Conservation (phyloP, 139 green algal species). For the Tetradesmus obliquus region DNA sequence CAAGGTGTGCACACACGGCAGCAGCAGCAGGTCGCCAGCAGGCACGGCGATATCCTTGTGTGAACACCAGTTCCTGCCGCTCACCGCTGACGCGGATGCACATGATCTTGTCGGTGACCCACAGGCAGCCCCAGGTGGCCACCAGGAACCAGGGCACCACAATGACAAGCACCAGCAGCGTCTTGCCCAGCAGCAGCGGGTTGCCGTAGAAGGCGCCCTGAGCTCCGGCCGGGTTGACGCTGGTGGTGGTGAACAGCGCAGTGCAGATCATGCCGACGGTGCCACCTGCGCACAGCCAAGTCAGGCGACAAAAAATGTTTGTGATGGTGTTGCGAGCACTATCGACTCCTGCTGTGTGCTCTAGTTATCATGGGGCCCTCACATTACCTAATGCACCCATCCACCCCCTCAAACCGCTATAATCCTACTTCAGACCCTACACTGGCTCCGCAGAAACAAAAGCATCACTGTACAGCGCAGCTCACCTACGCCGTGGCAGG, state of each 20-base stretch:
- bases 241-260: slow-evolving; percentile 14
- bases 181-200: slow-evolving; percentile 29
- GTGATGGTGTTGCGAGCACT: too few species aligned
- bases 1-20: background rate
- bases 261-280: slow-evolving; percentile 39
- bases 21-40: too few species aligned
- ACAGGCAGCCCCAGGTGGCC: slow-evolving; percentile 34
- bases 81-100: slow-evolving; percentile 6
- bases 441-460: too few species aligned
- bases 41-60: background rate
- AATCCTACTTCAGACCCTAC: too few species aligned
- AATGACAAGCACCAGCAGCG: slow-evolving; percentile 25
- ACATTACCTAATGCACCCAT: too few species aligned
- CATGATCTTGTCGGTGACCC: slow-evolving; percentile 43
- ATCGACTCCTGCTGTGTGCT: too few species aligned
- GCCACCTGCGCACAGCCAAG: background rate
- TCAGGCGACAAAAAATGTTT: too few species aligned
- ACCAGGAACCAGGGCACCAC: slow-evolving; percentile 37
- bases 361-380: too few species aligned
- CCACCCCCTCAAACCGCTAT: too few species aligned
- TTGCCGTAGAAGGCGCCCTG: slow-evolving; percentile 45
- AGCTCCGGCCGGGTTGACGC: background rate
- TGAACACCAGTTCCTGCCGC: too few species aligned
- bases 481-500: slow-evolving; percentile 32
- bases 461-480: too few species aligned